Evolutionary conservation across 257 asterid genomes (phyloP).

Genomic region (Schizonepeta tenuifolia): DNA sequence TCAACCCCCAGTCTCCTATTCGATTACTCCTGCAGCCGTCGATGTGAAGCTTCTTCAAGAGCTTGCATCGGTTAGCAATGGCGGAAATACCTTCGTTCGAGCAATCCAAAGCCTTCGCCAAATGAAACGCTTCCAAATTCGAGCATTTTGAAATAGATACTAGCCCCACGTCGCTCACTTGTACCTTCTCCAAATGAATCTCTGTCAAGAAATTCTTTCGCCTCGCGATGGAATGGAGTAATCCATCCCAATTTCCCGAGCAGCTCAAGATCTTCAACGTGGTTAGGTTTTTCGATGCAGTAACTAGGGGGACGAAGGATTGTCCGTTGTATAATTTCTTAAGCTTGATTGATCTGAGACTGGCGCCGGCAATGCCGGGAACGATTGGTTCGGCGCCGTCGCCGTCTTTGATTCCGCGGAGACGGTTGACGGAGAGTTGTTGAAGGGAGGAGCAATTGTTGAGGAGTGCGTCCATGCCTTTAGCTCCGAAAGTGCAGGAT

Average conservation of each 20-base stretch:
- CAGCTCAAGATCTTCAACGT: constrained; percentile 69
- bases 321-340: constrained; percentile 73
- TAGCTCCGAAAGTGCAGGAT: constrained; percentile 76
- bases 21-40: constrained; percentile 83
- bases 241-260: constrained; percentile 80
- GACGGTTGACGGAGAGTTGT: constrained; percentile 72
- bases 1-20: constrained; percentile 70
- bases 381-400: constrained; percentile 56
- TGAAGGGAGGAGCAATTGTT: constrained; percentile 60
- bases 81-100: constrained; percentile 66
- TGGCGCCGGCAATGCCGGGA: constrained; percentile 55
- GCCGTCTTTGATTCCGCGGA: constrained; percentile 63
- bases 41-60: constrained; percentile 76
- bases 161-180: constrained; percentile 68
- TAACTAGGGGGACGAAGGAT: constrained; percentile 60
- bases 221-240: constrained; percentile 45
- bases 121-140: constrained; percentile 62
- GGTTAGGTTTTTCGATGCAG: constrained; percentile 58
- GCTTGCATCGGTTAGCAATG: constrained; percentile 67
- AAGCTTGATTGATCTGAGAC: constrained; percentile 61
- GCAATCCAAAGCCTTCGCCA: constrained; percentile 73
- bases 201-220: constrained; percentile 54
- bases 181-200: constrained; percentile 77
- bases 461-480: constrained; percentile 75
- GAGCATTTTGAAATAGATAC: constrained; percentile 55